Evolutionary conservation across 768 basidiomycete genomes (phyloP).

Genomic region (Amanita pallidorosea): DNA sequence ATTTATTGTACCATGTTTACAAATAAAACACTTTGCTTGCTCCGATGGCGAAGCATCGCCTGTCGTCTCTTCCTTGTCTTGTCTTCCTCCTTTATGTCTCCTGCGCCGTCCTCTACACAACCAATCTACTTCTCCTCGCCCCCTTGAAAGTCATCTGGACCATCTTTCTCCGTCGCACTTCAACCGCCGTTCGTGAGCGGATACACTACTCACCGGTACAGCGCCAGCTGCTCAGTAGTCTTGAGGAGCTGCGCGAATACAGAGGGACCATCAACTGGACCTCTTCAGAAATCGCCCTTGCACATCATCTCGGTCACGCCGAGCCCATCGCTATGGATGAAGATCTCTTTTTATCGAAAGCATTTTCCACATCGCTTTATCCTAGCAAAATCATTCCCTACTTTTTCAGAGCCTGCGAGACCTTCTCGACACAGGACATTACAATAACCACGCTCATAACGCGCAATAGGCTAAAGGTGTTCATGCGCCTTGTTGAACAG

Average conservation of each 20-base stretch:
- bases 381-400: conserved; percentile 74
- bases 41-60: conserved; percentile 4
- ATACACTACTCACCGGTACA: conserved; percentile 3
- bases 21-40: background rate
- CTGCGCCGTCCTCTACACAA: conserved; percentile 34
- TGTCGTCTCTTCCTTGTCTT: conserved; percentile 14
- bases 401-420: conserved; percentile 59
- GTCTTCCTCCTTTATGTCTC: conserved; percentile 23
- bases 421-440: conserved; percentile 53
- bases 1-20: background rate
- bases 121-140: conserved; percentile 15
- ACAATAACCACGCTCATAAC: conserved; percentile 84
- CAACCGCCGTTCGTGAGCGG: conserved; percentile 6
- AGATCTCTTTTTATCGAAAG: conserved; percentile 53
- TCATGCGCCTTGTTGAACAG: conserved; percentile 60
- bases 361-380: conserved; percentile 57
- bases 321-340: conserved; percentile 29
- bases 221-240: conserved; percentile 1
- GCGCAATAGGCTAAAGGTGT: conserved; percentile 63
- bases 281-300: conserved; percentile 22
- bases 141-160: conserved; percentile 8
- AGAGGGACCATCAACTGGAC: conserved; percentile 16
- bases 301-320: conserved; percentile 22
- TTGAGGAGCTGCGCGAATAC: conserved; percentile 2
- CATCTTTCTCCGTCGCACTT: conserved; percentile 8